Base-by-base conservation (phyloP, 2,329 filamentous ascomycete genomes). In the Calonectria henricotiae region DNA sequence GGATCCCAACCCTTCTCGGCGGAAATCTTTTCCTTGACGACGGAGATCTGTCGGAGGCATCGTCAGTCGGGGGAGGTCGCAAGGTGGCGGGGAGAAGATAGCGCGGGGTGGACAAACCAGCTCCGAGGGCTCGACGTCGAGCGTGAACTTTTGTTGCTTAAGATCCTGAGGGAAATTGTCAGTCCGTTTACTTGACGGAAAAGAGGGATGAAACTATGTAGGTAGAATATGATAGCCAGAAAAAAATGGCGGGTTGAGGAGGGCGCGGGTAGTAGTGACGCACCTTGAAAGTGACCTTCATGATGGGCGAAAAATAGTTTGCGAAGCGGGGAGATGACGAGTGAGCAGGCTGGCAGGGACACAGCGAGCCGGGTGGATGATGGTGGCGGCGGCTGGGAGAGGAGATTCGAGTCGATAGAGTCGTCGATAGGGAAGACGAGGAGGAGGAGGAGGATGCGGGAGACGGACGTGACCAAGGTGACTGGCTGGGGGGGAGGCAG, bases 101-200 rank as follows among this genome's bases (percentile, higher is more conserved):
- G 62, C 69, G 76, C 76, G 74, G 81, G 80, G 82, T 79, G 76
- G 79, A 83, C 93, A 79, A 92, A 98, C 95, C 83, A 94, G 93
- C 82, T 98, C 95, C 75, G 93, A 92, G 74, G 95, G 94, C 84
- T 98, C 95, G 80, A 95, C 94, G 77, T 98, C 96, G 87, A 99
- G 93, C 80, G 92, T 91, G 86, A 99, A 99, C 88, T 98, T 98
- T 84, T 98, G 94, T 85, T 98, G 96, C 89, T 98, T 98, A 80
- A 99, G 89, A 87, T 99, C 96, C 95, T 98, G 78, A 27, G 30
- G 30, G 25, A 25, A n/a, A 37, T 32, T 17, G 69, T 77, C 49
- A 76, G 67, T 61, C 20, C 27, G 25, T 55, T 58, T 13, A 46
- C 17, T 44, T 30, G n/a, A 15, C 47, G 54, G 62, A 46, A 39